A percentile compares a stretch with the other conserved stretches of the same genome.
Evolutionary conservation across 805 yeast genomes (phyloP).

Genomic region (Yamadazyma insecticola): DNA sequence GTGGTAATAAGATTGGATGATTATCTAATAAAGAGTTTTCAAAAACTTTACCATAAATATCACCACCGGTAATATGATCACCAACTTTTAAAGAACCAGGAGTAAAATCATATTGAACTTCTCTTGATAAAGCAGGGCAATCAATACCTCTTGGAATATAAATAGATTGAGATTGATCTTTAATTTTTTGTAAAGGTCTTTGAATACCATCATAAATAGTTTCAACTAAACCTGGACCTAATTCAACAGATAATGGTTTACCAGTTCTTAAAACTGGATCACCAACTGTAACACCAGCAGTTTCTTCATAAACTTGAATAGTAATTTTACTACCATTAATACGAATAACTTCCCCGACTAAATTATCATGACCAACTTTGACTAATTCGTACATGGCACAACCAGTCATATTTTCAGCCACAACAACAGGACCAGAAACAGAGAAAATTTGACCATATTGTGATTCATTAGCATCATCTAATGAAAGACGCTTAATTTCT

Average conservation of each 20-base stretch:
- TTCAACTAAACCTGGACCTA: conserved; percentile 99
- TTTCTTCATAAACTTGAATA: conserved; percentile 98
- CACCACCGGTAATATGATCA: conserved; percentile 98
- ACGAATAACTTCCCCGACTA: conserved; percentile 98
- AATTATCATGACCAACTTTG: conserved; percentile 92
- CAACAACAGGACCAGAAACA: conserved; percentile 96
- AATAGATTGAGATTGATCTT: conserved; percentile 81
- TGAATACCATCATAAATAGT: conserved; percentile 99
- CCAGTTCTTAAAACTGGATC: conserved; percentile 99
- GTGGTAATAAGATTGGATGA: conserved; percentile 94
- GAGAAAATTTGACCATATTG: conserved; percentile 88
- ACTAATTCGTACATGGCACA: conserved; percentile 99
- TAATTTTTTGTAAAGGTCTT: conserved; percentile 94
- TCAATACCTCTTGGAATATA: conserved; percentile 99
- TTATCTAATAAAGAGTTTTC: conserved; percentile 91
- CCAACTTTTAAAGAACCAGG: conserved; percentile 82
- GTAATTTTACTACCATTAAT: conserved; percentile 96
- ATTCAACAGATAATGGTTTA: conserved; percentile 96
- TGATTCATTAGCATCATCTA: conserved; percentile 67
- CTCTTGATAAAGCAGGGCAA: conserved; percentile 90
- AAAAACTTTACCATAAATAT: conserved; percentile 86
- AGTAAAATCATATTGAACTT: conserved; percentile 75
- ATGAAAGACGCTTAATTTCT: conserved; percentile 77
- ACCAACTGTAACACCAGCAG: conserved; percentile 98
- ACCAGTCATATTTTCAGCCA: conserved; percentile 98